phyloP scores from a whole-genome alignment of 192 early-diverging fungal genomes.

The Linnemannia zychae region DNA sequence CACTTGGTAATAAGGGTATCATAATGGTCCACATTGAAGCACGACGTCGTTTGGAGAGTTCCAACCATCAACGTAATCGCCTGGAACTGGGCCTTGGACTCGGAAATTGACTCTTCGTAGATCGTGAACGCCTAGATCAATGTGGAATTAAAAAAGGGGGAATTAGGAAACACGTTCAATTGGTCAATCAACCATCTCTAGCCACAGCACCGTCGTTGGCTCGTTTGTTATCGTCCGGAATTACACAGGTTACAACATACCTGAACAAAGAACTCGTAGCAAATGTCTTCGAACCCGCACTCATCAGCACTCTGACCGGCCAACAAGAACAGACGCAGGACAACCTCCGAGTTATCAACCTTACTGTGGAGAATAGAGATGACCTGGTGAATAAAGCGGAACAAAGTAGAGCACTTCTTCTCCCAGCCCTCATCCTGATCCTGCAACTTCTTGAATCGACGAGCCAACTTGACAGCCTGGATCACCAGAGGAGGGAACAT shows the following conservation, averaged over 20 bases:
- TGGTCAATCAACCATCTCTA: not conserved
- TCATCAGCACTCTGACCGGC: constrained; percentile 91
- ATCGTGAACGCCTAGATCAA: constrained; percentile 85
- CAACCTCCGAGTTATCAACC: constrained; percentile 68
- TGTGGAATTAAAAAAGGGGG: not conserved
- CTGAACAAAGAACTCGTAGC: constrained; percentile 98
- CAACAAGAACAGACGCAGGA: constrained; percentile 88
- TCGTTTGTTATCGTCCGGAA: not conserved
- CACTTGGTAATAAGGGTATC: constrained; percentile 95
- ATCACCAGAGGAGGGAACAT: constrained; percentile 92
- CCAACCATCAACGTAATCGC: constrained; percentile 91
- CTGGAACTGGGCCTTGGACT: constrained; percentile 91
- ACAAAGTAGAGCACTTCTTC: constrained; percentile 80
- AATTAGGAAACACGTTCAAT: constrained; percentile 1
- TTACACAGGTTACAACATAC: constrained; percentile 22
- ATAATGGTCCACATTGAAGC: constrained; percentile 93
- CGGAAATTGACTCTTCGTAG: constrained; percentile 97
- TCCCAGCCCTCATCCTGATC: constrained; percentile 73
- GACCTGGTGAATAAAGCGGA: constrained; percentile 91
- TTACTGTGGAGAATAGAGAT: constrained; percentile 80
- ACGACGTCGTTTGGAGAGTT: constrained; percentile 84
- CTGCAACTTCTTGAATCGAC: constrained; percentile 65
- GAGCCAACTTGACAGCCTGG: constrained; percentile 74
- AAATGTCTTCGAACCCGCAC: constrained; percentile 90
- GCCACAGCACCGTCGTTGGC: not conserved